phyloP scores from a whole-genome alignment of 495 filamentous ascomycete species.

The Patellaria atrata region DNA sequence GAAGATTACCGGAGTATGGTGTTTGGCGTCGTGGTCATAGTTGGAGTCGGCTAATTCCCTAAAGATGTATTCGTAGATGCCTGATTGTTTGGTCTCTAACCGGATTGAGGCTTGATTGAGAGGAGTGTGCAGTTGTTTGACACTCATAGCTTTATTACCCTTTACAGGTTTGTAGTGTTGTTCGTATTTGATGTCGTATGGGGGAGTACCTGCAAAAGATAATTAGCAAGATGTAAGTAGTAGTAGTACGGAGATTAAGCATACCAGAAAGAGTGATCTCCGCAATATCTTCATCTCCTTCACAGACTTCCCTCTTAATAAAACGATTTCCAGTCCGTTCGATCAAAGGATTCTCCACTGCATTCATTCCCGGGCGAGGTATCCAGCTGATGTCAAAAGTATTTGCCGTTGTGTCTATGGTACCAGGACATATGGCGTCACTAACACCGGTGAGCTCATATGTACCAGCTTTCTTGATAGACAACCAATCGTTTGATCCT shows the following conservation, averaged over 20 bases:
- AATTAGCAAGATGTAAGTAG: conserved; percentile 6
- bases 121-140: conserved; percentile 56
- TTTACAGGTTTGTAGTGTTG: conserved; percentile 49
- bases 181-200: conserved; percentile 72
- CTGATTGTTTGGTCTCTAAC: conserved; percentile 71
- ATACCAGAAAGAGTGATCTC: conserved; percentile 66
- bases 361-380: conserved; percentile 54
- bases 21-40: conserved; percentile 56
- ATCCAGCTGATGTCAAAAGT: conserved; percentile 74
- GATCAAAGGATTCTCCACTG: conserved; percentile 45
- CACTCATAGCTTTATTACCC: conserved; percentile 38
- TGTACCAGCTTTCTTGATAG: conserved; percentile 48
- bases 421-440: conserved; percentile 68
- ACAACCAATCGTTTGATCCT: conserved; percentile 56
- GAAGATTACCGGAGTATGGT: conserved; percentile 49
- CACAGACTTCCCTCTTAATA: conserved; percentile 69
- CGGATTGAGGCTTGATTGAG: conserved; percentile 57
- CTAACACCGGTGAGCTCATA: conserved; percentile 66
- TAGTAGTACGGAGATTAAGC: conserved; percentile 5
- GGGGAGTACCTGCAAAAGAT: conserved; percentile 53
- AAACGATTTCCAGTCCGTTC: conserved; percentile 33
- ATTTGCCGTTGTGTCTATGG: conserved; percentile 54
- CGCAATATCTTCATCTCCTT: conserved; percentile 81
- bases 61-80: conserved; percentile 75
- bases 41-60: conserved; percentile 62